phyloP scores from a whole-genome alignment of 352 stramenopile species.

The Globisporangium emineosum region DNA sequence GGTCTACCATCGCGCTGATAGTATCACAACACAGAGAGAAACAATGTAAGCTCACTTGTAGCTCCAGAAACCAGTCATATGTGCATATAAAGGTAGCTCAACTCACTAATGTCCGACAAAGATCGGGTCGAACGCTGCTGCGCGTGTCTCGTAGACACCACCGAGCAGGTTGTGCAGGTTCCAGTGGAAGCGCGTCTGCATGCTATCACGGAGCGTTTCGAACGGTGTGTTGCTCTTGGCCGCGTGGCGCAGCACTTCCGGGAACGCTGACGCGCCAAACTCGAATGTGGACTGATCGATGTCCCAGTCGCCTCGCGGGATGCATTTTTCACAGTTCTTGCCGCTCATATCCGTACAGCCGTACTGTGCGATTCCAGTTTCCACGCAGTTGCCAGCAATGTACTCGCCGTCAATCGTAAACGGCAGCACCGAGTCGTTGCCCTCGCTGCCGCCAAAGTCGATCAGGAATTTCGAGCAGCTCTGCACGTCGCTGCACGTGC shows the following conservation, averaged over 20 bases:
- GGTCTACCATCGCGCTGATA: constrained; percentile 42
- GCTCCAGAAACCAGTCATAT: neutral
- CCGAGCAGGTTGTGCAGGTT: constrained; percentile 38
- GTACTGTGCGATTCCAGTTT: constrained; percentile 37
- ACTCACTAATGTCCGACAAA: constrained; percentile 39
- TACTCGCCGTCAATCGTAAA: constrained; percentile 33
- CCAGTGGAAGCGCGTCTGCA: constrained; percentile 39
- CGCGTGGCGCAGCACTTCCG: constrained; percentile 51
- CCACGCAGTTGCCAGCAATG: constrained; percentile 52
- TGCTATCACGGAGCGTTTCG: constrained; percentile 31
- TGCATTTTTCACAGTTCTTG: constrained; percentile 51
- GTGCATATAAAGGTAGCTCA: neutral
- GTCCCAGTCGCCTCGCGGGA: constrained; percentile 63
- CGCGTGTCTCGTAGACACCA: constrained; percentile 32
- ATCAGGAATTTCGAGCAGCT: constrained; percentile 44
- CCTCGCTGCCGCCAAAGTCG: constrained; percentile 53
- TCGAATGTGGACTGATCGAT: constrained; percentile 62
- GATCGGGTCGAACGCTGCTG: constrained; percentile 35
- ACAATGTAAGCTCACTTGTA: neutral
- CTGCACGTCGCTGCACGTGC: constrained; percentile 33
- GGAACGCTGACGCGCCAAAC: constrained; percentile 57
- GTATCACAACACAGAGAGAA: neutral
- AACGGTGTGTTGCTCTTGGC: constrained; percentile 27
- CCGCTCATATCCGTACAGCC: constrained; percentile 34
- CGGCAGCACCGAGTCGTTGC: constrained; percentile 21